Conservation (phyloP, 495 filamentous ascomycete genomes). For the Cudoniella acicularis region DNA sequence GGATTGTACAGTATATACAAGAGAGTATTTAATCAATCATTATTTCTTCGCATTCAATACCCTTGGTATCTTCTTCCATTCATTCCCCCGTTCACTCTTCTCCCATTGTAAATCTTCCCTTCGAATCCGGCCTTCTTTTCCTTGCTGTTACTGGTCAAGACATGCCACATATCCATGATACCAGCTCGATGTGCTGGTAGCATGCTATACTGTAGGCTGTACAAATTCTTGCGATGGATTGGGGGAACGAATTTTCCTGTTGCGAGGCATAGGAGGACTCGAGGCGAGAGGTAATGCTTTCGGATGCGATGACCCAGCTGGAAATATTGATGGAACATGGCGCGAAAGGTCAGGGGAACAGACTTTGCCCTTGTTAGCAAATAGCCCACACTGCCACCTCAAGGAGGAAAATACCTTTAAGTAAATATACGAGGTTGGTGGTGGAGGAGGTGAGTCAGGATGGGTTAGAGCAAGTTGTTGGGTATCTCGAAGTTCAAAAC, state of each 20-base stretch:
- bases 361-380: slow-evolving; percentile 47
- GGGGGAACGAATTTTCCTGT: slow-evolving; percentile 89
- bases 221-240: slow-evolving; percentile 89
- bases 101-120: not conserved
- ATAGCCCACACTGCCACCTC: too few species aligned
- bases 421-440: slow-evolving; percentile 70
- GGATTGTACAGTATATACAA: not conserved
- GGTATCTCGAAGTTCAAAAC: slow-evolving; percentile 83
- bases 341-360: slow-evolving; percentile 80
- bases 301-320: slow-evolving; percentile 87
- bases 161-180: slow-evolving; percentile 80
- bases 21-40: not conserved
- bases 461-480: slow-evolving; percentile 32
- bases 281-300: slow-evolving; percentile 89
- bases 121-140: slow-evolving; percentile 6
- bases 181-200: slow-evolving; percentile 76
- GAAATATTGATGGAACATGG: slow-evolving; percentile 97
- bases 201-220: slow-evolving; percentile 98
- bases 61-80: slow-evolving; percentile 14
- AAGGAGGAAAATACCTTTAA: slow-evolving; percentile 51
- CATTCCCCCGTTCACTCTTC: not conserved
- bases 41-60: not conserved
- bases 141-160: slow-evolving; percentile 51
- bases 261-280: slow-evolving; percentile 79
- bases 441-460: slow-evolving; percentile 21